Evolutionary conservation across 2,329 filamentous ascomycete genomes (phyloP).

Genomic region (Diaporthe vexans): DNA sequence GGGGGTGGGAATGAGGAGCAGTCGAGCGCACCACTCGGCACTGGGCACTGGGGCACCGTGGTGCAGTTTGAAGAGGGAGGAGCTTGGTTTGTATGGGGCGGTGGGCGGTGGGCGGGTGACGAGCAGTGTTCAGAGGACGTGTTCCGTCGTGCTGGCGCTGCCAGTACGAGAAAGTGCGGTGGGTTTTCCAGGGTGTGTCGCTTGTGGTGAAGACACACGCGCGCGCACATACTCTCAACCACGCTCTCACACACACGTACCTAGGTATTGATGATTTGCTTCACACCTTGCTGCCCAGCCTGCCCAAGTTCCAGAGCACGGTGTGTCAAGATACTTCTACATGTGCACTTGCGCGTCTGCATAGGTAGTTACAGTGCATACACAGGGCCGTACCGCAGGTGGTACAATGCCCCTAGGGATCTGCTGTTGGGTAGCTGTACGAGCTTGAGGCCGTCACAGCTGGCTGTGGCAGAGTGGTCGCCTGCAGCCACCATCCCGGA

Average conservation of each 20-base stretch:
- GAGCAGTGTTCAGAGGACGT: constrained; percentile 31
- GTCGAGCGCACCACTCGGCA: constrained; percentile 6
- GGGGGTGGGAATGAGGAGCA: background rate
- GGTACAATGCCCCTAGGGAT: too few species aligned
- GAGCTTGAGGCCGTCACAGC: background rate
- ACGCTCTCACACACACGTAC: background rate
- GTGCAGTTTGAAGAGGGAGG: constrained; percentile 15
- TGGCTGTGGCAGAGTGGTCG: constrained; percentile 6
- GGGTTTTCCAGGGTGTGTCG: constrained; percentile 24
- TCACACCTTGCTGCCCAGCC: constrained; percentile 23
- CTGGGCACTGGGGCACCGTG: background rate
- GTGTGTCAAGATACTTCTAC: background rate
- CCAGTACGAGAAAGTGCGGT: constrained; percentile 14
- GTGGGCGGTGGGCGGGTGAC: constrained; percentile 16
- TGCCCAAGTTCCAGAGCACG: background rate
- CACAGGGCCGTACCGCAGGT: background rate
- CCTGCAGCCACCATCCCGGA: constrained; percentile 38
- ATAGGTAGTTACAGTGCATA: background rate
- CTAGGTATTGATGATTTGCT: background rate
- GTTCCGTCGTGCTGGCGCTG: constrained; percentile 27
- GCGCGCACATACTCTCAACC: background rate
- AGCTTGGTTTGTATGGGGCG: constrained; percentile 15
- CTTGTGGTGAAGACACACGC: background rate
- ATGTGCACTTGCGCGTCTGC: background rate
- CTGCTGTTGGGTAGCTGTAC: too few species aligned